Conservation (phyloP, 78 protist species). For the Dictyostelium firmibasis region DNA sequence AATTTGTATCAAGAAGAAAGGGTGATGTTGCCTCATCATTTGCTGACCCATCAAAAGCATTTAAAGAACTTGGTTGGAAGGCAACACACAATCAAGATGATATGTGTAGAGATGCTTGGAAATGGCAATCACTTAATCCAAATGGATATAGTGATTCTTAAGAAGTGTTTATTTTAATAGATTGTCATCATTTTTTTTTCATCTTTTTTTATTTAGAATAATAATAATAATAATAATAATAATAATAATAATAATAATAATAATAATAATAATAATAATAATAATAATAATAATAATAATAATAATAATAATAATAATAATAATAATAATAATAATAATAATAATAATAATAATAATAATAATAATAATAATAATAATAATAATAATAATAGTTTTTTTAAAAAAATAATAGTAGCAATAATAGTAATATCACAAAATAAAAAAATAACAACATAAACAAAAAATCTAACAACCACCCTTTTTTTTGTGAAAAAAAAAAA, state of each 20-base stretch:
- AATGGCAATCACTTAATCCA: conserved; percentile 94
- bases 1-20: conserved; percentile 66
- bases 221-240: background rate
- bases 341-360: too few species aligned
- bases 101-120: conserved; percentile 94
- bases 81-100: conserved; percentile 86
- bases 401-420: background rate
- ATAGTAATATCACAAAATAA: background rate
- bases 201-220: background rate
- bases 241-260: background rate
- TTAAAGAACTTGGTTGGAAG: conserved; percentile 88
- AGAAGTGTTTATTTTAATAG: background rate
- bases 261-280: background rate
- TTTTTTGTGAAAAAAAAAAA: background rate
- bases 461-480: background rate
- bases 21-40: conserved; percentile 78
- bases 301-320: background rate
- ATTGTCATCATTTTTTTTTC: background rate
- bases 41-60: conserved; percentile 82
- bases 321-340: background rate
- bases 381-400: background rate
- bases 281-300: background rate
- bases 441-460: background rate
- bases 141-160: conserved; percentile 80
- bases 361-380: background rate